These are phyloP conservation scores for Venturia effusa DNA, from an alignment of 2,329 filamentous ascomycete species.

Conservation along the genomic window DNA sequence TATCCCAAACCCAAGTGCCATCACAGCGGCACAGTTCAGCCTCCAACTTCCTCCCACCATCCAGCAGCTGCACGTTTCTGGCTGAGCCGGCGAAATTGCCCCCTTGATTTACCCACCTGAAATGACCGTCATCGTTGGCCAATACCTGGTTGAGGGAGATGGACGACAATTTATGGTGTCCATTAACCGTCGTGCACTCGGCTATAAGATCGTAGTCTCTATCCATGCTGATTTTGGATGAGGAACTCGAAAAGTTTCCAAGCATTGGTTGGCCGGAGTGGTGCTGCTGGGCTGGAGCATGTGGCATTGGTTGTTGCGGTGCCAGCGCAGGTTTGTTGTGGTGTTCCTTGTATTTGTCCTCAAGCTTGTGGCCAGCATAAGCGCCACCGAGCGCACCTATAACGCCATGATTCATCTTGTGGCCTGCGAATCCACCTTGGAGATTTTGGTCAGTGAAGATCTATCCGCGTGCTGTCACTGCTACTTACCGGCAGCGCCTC, in stretches of 20 bases:
- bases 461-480: background rate
- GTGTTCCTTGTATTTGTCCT: constrained; percentile 10
- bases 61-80: constrained; percentile 8
- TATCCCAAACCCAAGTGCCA: constrained; percentile 5
- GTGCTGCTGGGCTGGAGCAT: background rate
- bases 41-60: constrained; percentile 5
- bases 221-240: constrained; percentile 7
- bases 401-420: constrained; percentile 10
- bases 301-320: background rate
- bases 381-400: constrained; percentile 9
- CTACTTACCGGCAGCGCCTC: constrained; percentile 8
- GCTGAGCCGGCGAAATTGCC: constrained; percentile 11
- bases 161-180: background rate
- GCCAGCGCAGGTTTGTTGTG: background rate
- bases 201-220: constrained; percentile 8
- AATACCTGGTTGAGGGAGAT: constrained; percentile 10
- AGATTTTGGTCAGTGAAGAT: background rate
- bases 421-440: constrained; percentile 2
- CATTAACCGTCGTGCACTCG: background rate
- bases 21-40: constrained; percentile 5
- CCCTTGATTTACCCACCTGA: constrained; percentile 5
- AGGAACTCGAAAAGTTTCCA: constrained; percentile 8
- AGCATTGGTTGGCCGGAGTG: background rate
- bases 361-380: constrained; percentile 11
- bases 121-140: constrained; percentile 9